phyloP scores from a whole-genome alignment of 1,139 yeast genomes.

The Pichia norvegensis region DNA sequence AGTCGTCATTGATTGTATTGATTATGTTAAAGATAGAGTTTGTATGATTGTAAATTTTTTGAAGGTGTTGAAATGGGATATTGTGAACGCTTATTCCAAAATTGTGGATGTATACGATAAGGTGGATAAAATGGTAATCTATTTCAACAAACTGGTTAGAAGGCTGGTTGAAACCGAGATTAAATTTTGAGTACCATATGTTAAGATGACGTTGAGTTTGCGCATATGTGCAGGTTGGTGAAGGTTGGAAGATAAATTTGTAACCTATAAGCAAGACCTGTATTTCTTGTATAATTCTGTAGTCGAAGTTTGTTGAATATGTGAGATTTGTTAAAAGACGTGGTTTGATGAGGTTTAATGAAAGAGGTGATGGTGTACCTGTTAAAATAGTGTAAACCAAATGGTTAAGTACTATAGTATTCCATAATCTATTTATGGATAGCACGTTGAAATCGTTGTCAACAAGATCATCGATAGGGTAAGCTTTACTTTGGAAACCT shows the following conservation, averaged over 20 bases:
- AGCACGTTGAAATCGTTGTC: slow-evolving; percentile 26
- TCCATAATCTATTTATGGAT: slow-evolving; percentile 37
- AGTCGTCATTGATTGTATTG: slow-evolving; percentile 43
- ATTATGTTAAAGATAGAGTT: slow-evolving; percentile 25
- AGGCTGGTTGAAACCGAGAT: slow-evolving; percentile 61
- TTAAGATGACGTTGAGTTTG: slow-evolving; percentile 27
- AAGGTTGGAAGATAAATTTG: slow-evolving; percentile 42
- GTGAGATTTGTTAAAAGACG: slow-evolving; percentile 41
- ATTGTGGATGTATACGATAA: slow-evolving; percentile 34
- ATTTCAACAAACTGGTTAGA: slow-evolving; percentile 71
- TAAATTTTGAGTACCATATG: slow-evolving; percentile 68
- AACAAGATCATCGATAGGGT: not conserved
- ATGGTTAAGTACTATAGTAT: slow-evolving; percentile 66
- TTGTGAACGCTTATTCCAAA: slow-evolving; percentile 28
- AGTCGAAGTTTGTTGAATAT: slow-evolving; percentile 72
- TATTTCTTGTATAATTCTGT: slow-evolving; percentile 76
- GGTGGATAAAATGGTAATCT: slow-evolving; percentile 58
- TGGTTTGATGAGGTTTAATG: slow-evolving; percentile 18
- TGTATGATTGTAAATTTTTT: slow-evolving; percentile 5
- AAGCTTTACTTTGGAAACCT: slow-evolving; percentile 12
- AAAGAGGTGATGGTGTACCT: slow-evolving; percentile 51
- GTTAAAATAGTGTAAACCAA: slow-evolving; percentile 59
- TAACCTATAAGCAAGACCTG: slow-evolving; percentile 56
- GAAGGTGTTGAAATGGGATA: not conserved
- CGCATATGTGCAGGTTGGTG: slow-evolving; percentile 11